Conservation (phyloP, 208 protist species). For the Leishmania major region DNA sequence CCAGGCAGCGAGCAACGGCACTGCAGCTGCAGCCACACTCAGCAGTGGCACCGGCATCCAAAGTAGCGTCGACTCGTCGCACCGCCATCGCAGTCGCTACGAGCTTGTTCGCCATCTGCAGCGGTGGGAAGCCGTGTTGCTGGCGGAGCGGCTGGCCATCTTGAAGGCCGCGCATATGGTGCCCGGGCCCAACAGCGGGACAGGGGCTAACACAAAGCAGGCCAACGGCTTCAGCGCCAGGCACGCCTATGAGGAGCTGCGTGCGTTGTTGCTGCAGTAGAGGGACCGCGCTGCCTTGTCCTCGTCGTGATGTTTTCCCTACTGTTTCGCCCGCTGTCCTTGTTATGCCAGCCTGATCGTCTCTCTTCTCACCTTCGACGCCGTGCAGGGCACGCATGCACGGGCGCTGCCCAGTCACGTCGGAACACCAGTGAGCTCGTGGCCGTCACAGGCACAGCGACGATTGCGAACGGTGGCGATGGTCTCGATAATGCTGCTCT, state of each 20-base stretch:
- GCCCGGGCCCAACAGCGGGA: constrained; percentile 14
- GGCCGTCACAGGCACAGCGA: neutral
- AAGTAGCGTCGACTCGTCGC: neutral
- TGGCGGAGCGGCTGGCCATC: constrained; percentile 32
- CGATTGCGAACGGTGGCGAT: neutral
- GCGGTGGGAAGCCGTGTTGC: constrained; percentile 45
- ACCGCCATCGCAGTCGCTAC: constrained; percentile 43
- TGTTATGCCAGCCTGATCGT: neutral
- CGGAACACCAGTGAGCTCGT: neutral
- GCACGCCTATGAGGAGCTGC: constrained; percentile 28
- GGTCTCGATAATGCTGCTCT: neutral
- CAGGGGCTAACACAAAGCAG: constrained; percentile 19
- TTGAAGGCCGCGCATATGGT: constrained; percentile 29
- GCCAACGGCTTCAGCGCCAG: constrained; percentile 9
- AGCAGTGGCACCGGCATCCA: neutral
- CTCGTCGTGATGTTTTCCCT: neutral
- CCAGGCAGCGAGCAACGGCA: neutral
- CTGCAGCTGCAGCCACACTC: neutral
- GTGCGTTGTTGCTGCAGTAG: constrained; percentile 28
- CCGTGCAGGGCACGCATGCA: neutral
- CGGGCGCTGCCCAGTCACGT: neutral
- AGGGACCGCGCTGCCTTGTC: neutral
- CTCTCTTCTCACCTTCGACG: neutral
- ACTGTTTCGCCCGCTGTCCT: neutral
- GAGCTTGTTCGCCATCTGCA: constrained; percentile 58